These are phyloP conservation scores for Populus hybrid DNA, from an alignment of 441 rosid species.

Conservation along the genomic window DNA sequence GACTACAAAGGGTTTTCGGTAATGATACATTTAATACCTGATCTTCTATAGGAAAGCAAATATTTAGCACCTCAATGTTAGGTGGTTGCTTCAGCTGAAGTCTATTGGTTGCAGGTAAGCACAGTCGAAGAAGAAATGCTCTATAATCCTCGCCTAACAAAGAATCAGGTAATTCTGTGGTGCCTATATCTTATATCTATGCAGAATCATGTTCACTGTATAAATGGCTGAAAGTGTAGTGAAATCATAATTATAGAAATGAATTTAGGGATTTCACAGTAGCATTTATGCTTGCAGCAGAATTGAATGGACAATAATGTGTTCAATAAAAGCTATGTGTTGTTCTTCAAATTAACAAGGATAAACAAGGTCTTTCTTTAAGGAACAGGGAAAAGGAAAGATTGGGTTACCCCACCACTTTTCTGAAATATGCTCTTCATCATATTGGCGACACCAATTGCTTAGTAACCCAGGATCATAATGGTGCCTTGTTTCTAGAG, in stretches of 20 bases:
- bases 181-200: neutral
- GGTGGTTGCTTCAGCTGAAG: constrained; percentile 11
- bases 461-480: neutral
- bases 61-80: neutral
- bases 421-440: neutral
- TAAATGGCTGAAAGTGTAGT: neutral
- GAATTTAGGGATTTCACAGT: neutral
- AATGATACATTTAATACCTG: constrained; percentile 17
- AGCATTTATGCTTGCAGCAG: neutral
- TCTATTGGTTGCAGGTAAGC: constrained; percentile 50
- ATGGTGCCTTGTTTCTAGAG: no score
- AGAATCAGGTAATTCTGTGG: constrained; percentile 55
- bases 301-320: neutral
- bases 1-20: constrained; percentile 87
- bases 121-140: constrained; percentile 84
- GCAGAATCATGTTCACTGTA: neutral
- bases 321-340: neutral
- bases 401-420: neutral
- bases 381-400: neutral
- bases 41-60: neutral
- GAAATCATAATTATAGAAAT: neutral
- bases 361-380: neutral
- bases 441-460: neutral
- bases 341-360: neutral
- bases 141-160: constrained; percentile 71